Evolutionary conservation across 2,329 filamentous ascomycete species (phyloP).

Genomic region (Cercospora janseana): DNA sequence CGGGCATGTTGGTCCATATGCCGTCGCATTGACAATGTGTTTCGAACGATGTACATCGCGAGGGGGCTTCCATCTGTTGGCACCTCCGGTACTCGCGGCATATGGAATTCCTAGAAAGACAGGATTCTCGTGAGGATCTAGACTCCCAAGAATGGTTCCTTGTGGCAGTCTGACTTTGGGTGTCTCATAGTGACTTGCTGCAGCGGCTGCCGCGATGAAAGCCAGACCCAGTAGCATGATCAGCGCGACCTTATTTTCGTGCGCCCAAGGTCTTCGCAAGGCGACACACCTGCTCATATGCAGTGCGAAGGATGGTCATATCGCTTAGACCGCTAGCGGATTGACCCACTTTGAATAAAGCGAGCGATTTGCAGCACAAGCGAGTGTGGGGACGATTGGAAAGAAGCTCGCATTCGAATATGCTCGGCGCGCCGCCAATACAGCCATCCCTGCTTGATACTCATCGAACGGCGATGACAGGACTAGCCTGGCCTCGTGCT

Average conservation of each 20-base stretch:
- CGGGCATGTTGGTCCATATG: constrained; percentile 12
- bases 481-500: too few relatives aligned
- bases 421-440: too few relatives aligned
- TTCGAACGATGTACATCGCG: constrained; percentile 28
- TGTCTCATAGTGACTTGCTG: too few relatives aligned
- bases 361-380: background rate
- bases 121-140: constrained; percentile 21
- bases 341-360: background rate
- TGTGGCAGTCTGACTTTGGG: background rate
- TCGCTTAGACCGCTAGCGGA: too few relatives aligned
- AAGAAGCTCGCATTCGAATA: too few relatives aligned
- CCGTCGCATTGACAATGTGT: constrained; percentile 23
- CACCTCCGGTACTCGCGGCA: constrained; percentile 43
- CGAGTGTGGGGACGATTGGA: background rate
- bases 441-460: too few relatives aligned
- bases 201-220: background rate
- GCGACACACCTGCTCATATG: too few relatives aligned
- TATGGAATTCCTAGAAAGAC: constrained; percentile 45
- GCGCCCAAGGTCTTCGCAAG: too few relatives aligned
- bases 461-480: too few relatives aligned
- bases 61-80: constrained; percentile 40
- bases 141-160: constrained; percentile 16
- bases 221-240: background rate
- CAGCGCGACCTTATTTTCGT: background rate
- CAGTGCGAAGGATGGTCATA: too few relatives aligned